A percentile compares a stretch with the other conserved stretches of the same genome.
Conservation (phyloP, 345 rosid species). For the Diplotaxis tenuifolia region DNA sequence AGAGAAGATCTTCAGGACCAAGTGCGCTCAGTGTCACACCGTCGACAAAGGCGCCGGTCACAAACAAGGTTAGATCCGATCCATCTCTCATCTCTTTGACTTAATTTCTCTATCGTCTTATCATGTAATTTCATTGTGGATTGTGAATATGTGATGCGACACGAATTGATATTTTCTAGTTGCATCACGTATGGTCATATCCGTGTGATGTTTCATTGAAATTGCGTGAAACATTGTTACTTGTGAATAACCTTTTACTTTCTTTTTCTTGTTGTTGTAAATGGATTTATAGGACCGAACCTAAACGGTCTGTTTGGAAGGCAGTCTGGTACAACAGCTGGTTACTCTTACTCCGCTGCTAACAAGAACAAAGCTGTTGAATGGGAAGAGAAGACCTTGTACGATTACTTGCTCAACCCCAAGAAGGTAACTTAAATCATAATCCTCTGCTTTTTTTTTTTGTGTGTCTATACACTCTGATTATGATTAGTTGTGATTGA, state of each 20-base stretch:
- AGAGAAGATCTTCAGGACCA: constrained; percentile 69
- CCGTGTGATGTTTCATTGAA: not conserved
- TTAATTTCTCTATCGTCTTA: not conserved
- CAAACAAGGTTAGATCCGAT: constrained; percentile 51
- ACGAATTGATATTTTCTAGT: not conserved
- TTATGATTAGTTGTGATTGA: not conserved
- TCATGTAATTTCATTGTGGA: not conserved
- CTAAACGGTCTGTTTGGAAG: constrained; percentile 87
- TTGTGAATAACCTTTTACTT: not conserved
- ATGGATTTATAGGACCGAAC: constrained; percentile 60
- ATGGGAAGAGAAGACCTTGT: constrained; percentile 86
- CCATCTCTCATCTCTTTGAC: constrained; percentile 13
- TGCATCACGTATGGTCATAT: not conserved
- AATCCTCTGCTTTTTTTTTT: not conserved
- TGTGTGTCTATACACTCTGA: not conserved
- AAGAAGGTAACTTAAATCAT: constrained; percentile 55
- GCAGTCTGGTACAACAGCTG: constrained; percentile 62
- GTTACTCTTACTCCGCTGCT: constrained; percentile 81
- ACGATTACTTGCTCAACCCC: constrained; percentile 84
- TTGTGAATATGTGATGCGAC: not conserved
- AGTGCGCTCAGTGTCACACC: constrained; percentile 77
- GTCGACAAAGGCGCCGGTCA: constrained; percentile 62
- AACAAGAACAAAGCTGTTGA: constrained; percentile 84
- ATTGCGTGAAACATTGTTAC: not conserved
- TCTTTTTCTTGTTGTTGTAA: not conserved